Percentiles rank a stretch among this genome's conserved stretches.
Conservation (phyloP, 2,329 filamentous ascomycete species). For the Ophiostoma tasmaniense region DNA sequence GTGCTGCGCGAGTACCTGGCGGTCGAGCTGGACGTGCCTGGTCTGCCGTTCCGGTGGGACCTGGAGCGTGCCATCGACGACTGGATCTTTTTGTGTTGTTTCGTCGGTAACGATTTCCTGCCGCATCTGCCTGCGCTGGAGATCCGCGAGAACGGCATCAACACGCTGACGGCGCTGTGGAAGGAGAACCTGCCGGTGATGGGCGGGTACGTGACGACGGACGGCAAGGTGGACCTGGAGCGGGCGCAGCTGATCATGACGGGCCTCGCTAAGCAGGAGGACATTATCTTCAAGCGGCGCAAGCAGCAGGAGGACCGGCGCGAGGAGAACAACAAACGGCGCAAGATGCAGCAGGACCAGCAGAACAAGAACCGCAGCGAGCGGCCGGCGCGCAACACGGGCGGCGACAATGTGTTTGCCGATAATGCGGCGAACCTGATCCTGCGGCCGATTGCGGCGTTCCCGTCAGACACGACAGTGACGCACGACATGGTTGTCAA, state of each 20-base stretch:
- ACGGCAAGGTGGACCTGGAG: slow-evolving; percentile 81
- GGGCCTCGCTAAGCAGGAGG: slow-evolving; percentile 85
- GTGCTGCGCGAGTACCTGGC: slow-evolving; percentile 88
- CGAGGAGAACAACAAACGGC: slow-evolving; percentile 68
- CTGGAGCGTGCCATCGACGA: slow-evolving; percentile 91
- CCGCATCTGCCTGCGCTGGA: slow-evolving; percentile 95
- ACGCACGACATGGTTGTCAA: slow-evolving; percentile 88
- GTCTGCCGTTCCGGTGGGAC: slow-evolving; percentile 81
- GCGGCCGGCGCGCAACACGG: slow-evolving; percentile 6
- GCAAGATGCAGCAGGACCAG: slow-evolving; percentile 65
- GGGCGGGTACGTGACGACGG: slow-evolving; percentile 93
- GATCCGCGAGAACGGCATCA: slow-evolving; percentile 94
- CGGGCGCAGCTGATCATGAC: slow-evolving; percentile 81
- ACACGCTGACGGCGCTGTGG: slow-evolving; percentile 95
- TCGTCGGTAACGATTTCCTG: slow-evolving; percentile 96
- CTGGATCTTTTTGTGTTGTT: slow-evolving; percentile 99
- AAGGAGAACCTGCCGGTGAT: slow-evolving; percentile 82
- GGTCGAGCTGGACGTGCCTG: slow-evolving; percentile 75
- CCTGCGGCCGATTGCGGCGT: slow-evolving; percentile 37
- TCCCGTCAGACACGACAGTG: slow-evolving; percentile 49
- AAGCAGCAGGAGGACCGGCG: slow-evolving; percentile 78
- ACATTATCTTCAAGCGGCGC: slow-evolving; percentile 81
- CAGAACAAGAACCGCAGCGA: slow-evolving; percentile 4
- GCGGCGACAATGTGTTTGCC: slow-evolving; percentile 20
- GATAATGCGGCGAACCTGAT: slow-evolving; percentile 20